A percentile compares a stretch with the other conserved stretches of the same genome.
Evolutionary conservation across 805 yeast genomes (phyloP).

Genomic region (Peterozyma xylosa): DNA sequence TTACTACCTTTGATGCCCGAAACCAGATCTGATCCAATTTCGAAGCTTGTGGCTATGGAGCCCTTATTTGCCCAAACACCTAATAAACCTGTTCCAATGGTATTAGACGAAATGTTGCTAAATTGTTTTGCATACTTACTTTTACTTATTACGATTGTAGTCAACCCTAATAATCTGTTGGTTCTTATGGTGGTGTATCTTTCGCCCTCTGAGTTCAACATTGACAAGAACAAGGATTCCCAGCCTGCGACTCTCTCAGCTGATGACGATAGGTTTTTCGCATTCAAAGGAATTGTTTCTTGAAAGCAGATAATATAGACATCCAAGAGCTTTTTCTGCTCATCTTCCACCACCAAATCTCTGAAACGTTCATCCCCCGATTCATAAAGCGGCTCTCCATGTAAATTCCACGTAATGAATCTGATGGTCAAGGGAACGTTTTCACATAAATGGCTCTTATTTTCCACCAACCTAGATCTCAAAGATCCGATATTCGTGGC

Average conservation of each 20-base stretch:
- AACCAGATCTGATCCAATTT: slow-evolving; percentile 29
- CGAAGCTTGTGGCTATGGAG: slow-evolving; percentile 38
- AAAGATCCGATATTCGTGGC: slow-evolving; percentile 1
- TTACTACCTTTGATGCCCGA: slow-evolving; percentile 21
- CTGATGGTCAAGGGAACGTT: slow-evolving; percentile 14
- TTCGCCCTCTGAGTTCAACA: slow-evolving; percentile 20
- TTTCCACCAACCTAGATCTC: background rate
- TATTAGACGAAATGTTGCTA: slow-evolving; percentile 26
- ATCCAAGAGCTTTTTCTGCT: slow-evolving; percentile 16
- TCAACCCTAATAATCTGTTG: slow-evolving; percentile 45
- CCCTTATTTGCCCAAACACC: slow-evolving; percentile 58
- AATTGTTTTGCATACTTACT: slow-evolving; percentile 27
- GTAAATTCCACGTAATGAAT: slow-evolving; percentile 31
- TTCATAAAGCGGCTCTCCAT: slow-evolving; percentile 14
- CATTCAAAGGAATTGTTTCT: slow-evolving; percentile 42
- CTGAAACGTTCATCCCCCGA: slow-evolving; percentile 10
- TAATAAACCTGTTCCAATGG: slow-evolving; percentile 51
- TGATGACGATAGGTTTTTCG: slow-evolving; percentile 26
- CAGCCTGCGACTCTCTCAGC: slow-evolving; percentile 24
- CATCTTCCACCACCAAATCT: slow-evolving; percentile 10
- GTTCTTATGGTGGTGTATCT: slow-evolving; percentile 25
- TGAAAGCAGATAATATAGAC: slow-evolving; percentile 38
- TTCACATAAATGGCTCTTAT: background rate
- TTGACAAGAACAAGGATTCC: slow-evolving; percentile 18
- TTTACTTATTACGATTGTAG: slow-evolving; percentile 35